Evolutionary conservation across 2,329 filamentous ascomycete genomes (phyloP).

Genomic region (Coniosporium tulheliwenetii): DNA sequence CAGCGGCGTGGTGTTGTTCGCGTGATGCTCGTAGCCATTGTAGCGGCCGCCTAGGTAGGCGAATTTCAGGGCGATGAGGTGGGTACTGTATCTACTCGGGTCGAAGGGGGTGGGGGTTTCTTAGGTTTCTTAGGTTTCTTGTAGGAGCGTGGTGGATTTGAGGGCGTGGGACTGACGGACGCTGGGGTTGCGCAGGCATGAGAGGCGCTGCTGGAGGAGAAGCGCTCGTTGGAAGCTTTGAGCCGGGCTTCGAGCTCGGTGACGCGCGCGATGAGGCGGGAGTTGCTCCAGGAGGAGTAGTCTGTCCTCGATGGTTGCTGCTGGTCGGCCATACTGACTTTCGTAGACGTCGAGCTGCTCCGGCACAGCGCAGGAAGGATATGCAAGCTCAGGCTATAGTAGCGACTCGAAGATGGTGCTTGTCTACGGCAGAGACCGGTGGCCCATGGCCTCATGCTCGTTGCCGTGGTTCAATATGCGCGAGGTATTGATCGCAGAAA

Average conservation of each 20-base stretch:
- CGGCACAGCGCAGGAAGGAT: no score
- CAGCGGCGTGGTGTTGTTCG: conserved; percentile 48
- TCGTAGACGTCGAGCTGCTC: no score
- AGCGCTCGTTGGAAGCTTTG: conserved; percentile 11
- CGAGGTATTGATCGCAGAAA: no score
- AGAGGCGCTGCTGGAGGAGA: background rate
- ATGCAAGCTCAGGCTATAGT: no score
- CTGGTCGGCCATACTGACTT: no score
- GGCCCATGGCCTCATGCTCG: no score
- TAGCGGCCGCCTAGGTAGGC: conserved; percentile 86
- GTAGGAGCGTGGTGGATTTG: background rate
- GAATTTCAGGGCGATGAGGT: conserved; percentile 80
- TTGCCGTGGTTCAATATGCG: no score
- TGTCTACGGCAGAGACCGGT: no score
- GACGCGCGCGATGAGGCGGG: conserved; percentile 53
- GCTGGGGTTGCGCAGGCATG: background rate
- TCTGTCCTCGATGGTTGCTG: conserved; percentile 6
- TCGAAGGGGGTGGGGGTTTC: conserved; percentile 45
- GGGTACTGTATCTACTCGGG: conserved; percentile 63
- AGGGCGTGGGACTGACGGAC: background rate
- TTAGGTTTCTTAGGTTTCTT: conserved; percentile 11
- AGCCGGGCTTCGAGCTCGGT: conserved; percentile 52
- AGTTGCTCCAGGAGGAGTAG: conserved; percentile 54
- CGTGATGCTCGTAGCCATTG: conserved; percentile 83
- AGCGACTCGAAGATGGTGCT: no score